A percentile compares a stretch with the other conserved stretches of the same genome.
Conservation (phyloP, 805 yeast species). For the Myxozyma udenii region DNA sequence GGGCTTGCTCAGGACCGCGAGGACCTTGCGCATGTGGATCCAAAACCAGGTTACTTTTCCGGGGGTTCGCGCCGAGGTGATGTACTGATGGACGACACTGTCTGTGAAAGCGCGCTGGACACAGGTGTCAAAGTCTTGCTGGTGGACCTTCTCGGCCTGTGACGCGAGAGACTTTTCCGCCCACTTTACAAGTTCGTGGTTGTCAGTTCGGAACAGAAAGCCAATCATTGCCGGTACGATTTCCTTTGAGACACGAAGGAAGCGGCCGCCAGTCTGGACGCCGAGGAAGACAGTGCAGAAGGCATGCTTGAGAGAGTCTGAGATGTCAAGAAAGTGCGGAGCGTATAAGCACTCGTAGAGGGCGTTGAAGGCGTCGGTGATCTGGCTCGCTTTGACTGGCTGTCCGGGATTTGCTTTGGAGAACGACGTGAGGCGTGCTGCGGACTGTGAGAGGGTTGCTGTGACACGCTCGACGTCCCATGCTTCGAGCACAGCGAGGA, state of each 20-base stretch:
- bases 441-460: slow-evolving; percentile 19
- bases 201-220: slow-evolving; percentile 23
- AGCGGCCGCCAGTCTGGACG: slow-evolving; percentile 31
- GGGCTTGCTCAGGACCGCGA: slow-evolving; percentile 8
- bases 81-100: slow-evolving; percentile 5
- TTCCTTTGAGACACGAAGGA: slow-evolving; percentile 29
- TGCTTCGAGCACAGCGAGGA: slow-evolving; percentile 16
- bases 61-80: background rate
- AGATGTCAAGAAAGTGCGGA: slow-evolving; percentile 20
- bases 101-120: slow-evolving; percentile 17
- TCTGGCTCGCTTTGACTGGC: slow-evolving; percentile 9
- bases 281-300: slow-evolving; percentile 28
- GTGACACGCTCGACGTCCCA: slow-evolving; percentile 28
- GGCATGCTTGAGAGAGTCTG: slow-evolving; percentile 8
- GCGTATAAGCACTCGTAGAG: slow-evolving; percentile 31
- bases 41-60: slow-evolving; percentile 12
- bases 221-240: slow-evolving; percentile 32
- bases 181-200: slow-evolving; percentile 25
- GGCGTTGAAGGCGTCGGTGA: slow-evolving; percentile 28
- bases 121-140: slow-evolving; percentile 23
- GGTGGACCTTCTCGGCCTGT: slow-evolving; percentile 7
- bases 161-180: slow-evolving; percentile 28
- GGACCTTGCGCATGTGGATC: slow-evolving; percentile 15
- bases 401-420: slow-evolving; percentile 6
- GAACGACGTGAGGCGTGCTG: slow-evolving; percentile 14